Evolutionary conservation across 176 grass and related monocot genomes (phyloP), one percentile per base, ranked within the genome.

Genomic region (Neostapfia colusana): DNA sequence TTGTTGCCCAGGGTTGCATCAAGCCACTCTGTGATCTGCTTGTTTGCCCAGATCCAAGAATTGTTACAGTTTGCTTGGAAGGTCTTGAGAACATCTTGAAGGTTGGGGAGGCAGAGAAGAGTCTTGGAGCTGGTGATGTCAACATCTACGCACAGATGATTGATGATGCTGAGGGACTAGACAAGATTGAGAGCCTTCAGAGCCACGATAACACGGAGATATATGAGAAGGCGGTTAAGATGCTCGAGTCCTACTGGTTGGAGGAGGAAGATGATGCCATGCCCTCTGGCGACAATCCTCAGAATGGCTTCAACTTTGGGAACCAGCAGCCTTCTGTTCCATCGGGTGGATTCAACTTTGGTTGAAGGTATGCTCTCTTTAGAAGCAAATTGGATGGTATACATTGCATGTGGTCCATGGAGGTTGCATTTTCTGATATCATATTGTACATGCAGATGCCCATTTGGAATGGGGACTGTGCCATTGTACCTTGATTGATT

Each of bases 101-200:
- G 79, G 74, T 91, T 31, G 93, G 93, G 0, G 88, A 91, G 79
- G 81, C 88, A 46, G 90, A 93, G 31, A 97, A 93, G 79, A 90
- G 85, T 63, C 69, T 88, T 36, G 91, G 79, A 4, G 89, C 74
- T 40, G 83, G 87, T 4, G 90, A 90, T 63, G 86, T 93, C 57
- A 97, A 97, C 39, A 9, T 67, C 38, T 93, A 86, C 37, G 88
- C 86, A 2, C 93, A 97, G 48, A 70, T 97, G 83, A 91, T 97
- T 73, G 93, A 97, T 70, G 93, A 97, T 56, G 88, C 90, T 37
- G 93, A 97, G 86, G 93, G 93, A 7, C 59, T 97, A 66, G 93
- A 97, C 41, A 97, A 97, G 88, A 97, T 97, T 73, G 93, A 97
- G 88, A 93, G 91, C 74, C 84, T 97, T 54, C 90, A 97, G 78